Base-by-base conservation (phyloP, 2,329 filamentous ascomycete species). In the Stachybotrys echinatus region DNA sequence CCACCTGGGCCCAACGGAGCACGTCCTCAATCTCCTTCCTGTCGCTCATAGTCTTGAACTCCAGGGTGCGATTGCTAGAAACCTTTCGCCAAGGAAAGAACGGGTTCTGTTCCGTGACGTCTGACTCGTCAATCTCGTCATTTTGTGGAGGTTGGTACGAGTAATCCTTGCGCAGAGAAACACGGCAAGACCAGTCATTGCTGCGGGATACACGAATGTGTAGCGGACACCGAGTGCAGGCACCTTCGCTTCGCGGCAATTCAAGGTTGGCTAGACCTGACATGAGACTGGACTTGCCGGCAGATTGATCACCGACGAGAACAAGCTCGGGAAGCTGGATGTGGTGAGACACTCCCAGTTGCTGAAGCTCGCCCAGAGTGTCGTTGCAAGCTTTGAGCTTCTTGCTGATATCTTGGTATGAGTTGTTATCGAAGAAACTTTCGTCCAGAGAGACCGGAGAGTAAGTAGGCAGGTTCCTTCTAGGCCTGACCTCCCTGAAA, bases 221-320 rank as follows among this genome's bases (percentile, higher is more conserved):
- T 0, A 95, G 77, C 0, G 90, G 89, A 51, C 89, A 95, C 0
- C 87, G 73, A 0, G 91, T 96, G 60, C 91, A 95, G 0, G 86
- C 88, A 0, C 85, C 87, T 4, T 80, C 79, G 39, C 79, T 81
- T 2, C 86, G 77, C 0, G 89, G 89, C 0, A 92, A 80, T 19
- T 84, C 83, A 21, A 94, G 84, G 4, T 85, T 87, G 0, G 79
- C 75, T 44, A 88, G 79, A 0, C 80, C 84, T 12, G 84, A 84
- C 77, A 80, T 80, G 5, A 80, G 61, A 23, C 73, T 90, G 0
- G 85, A 90, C 62, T 96, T 96, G 0, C 91, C 92, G 0, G 89
- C 87, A 1, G 83, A 88, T 60, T 96, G 91, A 45, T 95, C 90
- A 0, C 91, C 91, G 0, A 95, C 83, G 0, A 95, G 80, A 6